phyloP scores from a whole-genome alignment of 805 yeast genomes.

The Priceomyces haplophilus region DNA sequence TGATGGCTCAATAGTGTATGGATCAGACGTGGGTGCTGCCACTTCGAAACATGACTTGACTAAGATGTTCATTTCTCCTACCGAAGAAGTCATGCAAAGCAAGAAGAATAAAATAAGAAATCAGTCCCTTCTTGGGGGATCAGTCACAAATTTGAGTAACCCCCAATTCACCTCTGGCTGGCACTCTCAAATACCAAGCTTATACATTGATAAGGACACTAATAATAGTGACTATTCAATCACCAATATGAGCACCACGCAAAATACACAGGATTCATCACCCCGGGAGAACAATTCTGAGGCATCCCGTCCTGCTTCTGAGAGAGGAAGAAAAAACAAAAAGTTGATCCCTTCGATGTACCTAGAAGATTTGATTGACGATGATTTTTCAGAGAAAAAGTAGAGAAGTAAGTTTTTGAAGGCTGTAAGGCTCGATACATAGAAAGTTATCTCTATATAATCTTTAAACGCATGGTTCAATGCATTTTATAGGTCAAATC shows the following conservation, averaged over 20 bases:
- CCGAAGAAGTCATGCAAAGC: conserved; percentile 65
- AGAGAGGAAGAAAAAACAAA: conserved; percentile 18
- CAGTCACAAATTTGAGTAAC: conserved; percentile 16
- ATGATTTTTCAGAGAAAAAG: conserved; percentile 8
- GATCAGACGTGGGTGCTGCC: conserved; percentile 26
- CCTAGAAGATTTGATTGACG: conserved; percentile 49
- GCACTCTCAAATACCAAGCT: conserved; percentile 31
- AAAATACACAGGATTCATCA: not conserved
- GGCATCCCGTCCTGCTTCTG: not conserved
- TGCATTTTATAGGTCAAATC: not conserved
- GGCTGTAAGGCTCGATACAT: too few relatives aligned
- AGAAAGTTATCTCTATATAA: too few relatives aligned
- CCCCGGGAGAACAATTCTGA: not conserved
- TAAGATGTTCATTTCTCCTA: conserved; percentile 72
- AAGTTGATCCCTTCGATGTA: conserved; percentile 47
- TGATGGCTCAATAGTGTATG: conserved; percentile 33
- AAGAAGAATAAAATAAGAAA: conserved; percentile 27
- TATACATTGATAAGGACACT: conserved; percentile 39
- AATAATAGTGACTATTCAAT: conserved; percentile 31
- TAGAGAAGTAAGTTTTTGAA: not conserved
- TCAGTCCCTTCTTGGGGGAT: conserved; percentile 13
- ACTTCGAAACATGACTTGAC: conserved; percentile 42
- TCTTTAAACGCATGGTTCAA: not conserved
- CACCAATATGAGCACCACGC: conserved; percentile 1
- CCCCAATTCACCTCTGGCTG: conserved; percentile 25